Conservation (phyloP, 2,329 filamentous ascomycete species). For the Fusarium sp. region DNA sequence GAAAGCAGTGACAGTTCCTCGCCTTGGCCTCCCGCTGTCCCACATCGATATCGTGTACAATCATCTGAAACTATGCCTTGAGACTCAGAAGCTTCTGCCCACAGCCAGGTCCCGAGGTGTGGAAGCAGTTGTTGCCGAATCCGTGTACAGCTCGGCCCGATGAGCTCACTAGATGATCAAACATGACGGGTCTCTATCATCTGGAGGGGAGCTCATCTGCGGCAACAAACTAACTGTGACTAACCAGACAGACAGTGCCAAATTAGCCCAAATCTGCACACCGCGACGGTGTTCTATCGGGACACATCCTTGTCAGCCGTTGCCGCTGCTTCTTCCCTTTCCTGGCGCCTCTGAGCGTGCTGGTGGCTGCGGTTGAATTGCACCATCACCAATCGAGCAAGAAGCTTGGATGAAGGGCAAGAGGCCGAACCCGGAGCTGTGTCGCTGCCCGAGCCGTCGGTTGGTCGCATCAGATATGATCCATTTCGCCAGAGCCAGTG, state of each 20-base stretch:
- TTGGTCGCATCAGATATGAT: constrained; percentile 35
- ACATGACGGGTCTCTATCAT: constrained; percentile 25
- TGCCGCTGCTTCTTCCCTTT: constrained; percentile 15
- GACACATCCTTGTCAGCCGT: constrained; percentile 11
- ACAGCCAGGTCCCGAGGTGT: constrained; percentile 14
- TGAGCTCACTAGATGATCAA: constrained; percentile 31
- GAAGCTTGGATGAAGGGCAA: constrained; percentile 4
- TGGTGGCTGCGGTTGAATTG: constrained; percentile 1
- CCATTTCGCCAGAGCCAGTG: constrained; percentile 15
- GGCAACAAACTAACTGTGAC: constrained; percentile 1
- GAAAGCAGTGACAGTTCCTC: constrained; percentile 41
- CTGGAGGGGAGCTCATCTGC: constrained; percentile 23
- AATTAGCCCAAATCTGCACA: constrained; percentile 5
- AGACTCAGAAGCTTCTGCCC: constrained; percentile 19
- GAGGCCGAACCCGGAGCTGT: constrained; percentile 17
- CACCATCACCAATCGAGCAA: neutral
- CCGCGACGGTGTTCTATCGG: constrained; percentile 35
- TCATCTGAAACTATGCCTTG: constrained; percentile 45
- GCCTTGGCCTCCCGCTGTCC: constrained; percentile 43
- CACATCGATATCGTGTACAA: constrained; percentile 43
- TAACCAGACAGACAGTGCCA: constrained; percentile 22
- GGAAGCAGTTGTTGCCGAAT: constrained; percentile 31
- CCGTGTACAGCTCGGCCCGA: constrained; percentile 40
- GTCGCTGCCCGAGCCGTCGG: constrained; percentile 35
- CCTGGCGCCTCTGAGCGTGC: neutral